Conservation (phyloP, 2,329 filamentous ascomycete genomes). For the Hypoxylon sp. region DNA sequence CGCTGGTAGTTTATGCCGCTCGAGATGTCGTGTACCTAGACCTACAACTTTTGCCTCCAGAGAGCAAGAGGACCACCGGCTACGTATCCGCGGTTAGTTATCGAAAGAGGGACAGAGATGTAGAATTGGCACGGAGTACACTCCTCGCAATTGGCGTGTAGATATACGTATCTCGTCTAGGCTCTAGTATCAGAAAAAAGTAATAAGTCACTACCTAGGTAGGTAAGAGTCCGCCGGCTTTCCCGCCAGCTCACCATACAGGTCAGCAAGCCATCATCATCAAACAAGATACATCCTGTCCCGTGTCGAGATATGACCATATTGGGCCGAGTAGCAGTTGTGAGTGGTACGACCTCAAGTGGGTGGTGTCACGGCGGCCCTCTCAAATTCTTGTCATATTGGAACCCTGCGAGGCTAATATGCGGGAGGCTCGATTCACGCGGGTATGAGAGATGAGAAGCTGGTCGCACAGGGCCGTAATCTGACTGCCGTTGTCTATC, state of each 20-base stretch:
- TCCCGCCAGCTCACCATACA: conserved; percentile 14
- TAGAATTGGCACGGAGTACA: conserved; percentile 1
- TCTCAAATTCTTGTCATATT: conserved; percentile 32
- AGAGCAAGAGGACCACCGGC: not conserved
- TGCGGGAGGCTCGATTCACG: conserved; percentile 31
- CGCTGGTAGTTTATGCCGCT: conserved; percentile 8
- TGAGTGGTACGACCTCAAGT: no score
- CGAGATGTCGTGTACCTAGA: conserved; percentile 22
- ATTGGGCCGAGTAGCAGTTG: conserved; percentile 11
- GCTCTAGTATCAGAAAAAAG: no score
- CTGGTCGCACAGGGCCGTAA: conserved; percentile 36
- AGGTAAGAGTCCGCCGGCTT: not conserved
- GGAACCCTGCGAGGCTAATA: conserved; percentile 19
- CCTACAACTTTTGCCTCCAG: not conserved
- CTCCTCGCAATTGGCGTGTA: conserved; percentile 8
- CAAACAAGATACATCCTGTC: conserved; percentile 27
- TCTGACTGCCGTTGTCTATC: conserved; percentile 28
- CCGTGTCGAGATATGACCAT: not conserved
- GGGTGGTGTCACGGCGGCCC: conserved; percentile 6
- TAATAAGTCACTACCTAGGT: no score
- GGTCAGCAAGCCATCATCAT: conserved; percentile 25
- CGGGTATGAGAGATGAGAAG: conserved; percentile 11
- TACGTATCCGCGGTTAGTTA: conserved; percentile 7
- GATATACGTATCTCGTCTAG: not conserved
- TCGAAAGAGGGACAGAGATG: not conserved